Percentiles rank a stretch among this genome's conserved stretches.
Evolutionary conservation across 306 rosid species (phyloP).

Genomic region (Cicer bijugum): DNA sequence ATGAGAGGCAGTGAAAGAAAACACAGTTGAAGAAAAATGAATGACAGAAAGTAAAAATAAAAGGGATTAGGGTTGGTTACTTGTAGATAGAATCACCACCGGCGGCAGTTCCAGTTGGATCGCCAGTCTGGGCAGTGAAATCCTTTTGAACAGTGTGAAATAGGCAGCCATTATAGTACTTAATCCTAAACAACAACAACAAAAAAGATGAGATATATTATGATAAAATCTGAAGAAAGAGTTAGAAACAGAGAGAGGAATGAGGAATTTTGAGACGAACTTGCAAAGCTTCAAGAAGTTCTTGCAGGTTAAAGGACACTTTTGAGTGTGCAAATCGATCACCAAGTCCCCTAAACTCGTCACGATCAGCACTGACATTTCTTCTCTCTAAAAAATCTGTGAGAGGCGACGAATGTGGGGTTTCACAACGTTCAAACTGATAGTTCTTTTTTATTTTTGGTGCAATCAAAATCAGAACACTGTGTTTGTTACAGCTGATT

Average conservation of each 20-base stretch:
- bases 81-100: slow-evolving; percentile 83
- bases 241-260: neutral
- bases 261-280: slow-evolving; percentile 44
- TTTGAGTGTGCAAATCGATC: slow-evolving; percentile 70
- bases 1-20: too few species aligned
- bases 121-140: slow-evolving; percentile 95
- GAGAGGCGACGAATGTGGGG: neutral
- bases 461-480: too few species aligned
- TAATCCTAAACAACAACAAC: slow-evolving; percentile 60
- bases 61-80: slow-evolving; percentile 46
- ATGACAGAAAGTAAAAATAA: neutral
- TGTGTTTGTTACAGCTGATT: too few species aligned
- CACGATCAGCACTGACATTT: slow-evolving; percentile 85
- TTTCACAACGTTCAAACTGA: too few species aligned
- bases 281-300: slow-evolving; percentile 95
- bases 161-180: slow-evolving; percentile 83
- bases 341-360: slow-evolving; percentile 91
- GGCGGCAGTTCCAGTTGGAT: slow-evolving; percentile 80
- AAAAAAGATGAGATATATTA: slow-evolving; percentile 3
- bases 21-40: neutral
- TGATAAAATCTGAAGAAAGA: neutral
- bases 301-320: slow-evolving; percentile 84
- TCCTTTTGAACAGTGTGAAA: slow-evolving; percentile 91
- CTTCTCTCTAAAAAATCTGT: neutral
- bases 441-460: too few species aligned